Evolutionary conservation across 768 basidiomycete genomes (phyloP).

Genomic region (Amanita fuliginea): DNA sequence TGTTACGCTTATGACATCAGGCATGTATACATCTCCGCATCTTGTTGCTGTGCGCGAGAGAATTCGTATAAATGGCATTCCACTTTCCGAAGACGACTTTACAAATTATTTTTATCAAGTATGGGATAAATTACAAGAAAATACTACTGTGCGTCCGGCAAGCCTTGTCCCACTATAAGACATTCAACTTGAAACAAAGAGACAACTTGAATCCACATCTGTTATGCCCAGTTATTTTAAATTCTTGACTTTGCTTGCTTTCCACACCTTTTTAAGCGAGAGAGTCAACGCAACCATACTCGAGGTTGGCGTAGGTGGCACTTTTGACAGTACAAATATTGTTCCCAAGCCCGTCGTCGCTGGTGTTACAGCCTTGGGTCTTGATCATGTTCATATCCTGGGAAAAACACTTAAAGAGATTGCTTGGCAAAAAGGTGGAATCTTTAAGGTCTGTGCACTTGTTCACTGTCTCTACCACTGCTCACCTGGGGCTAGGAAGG

Average conservation of each 20-base stretch:
- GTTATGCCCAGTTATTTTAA: slow-evolving; percentile 89
- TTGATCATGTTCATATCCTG: slow-evolving; percentile 83
- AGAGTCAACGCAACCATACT: slow-evolving; percentile 87
- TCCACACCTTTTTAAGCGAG: slow-evolving; percentile 74
- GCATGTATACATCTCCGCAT: slow-evolving; percentile 95
- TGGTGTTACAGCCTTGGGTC: slow-evolving; percentile 81
- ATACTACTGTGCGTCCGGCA: slow-evolving; percentile 37
- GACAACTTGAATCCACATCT: slow-evolving; percentile 38
- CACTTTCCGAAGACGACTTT: slow-evolving; percentile 82
- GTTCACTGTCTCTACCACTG: neutral
- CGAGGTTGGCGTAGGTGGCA: slow-evolving; percentile 94
- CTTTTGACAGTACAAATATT: slow-evolving; percentile 92
- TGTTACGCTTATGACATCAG: slow-evolving; percentile 24
- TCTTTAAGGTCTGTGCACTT: slow-evolving; percentile 65
- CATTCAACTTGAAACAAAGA: slow-evolving; percentile 19
- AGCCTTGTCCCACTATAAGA: neutral
- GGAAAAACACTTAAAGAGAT: slow-evolving; percentile 87
- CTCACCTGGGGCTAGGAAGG: slow-evolving; percentile 35
- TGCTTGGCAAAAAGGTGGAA: slow-evolving; percentile 92
- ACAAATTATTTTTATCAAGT: slow-evolving; percentile 92
- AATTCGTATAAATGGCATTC: slow-evolving; percentile 85
- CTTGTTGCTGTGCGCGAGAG: slow-evolving; percentile 92
- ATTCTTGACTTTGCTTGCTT: slow-evolving; percentile 86
- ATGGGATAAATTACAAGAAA: slow-evolving; percentile 73
- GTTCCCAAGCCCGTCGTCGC: slow-evolving; percentile 87